Base-by-base conservation (phyloP, 441 rosid genomes). In the Biscutella laevigata region DNA sequence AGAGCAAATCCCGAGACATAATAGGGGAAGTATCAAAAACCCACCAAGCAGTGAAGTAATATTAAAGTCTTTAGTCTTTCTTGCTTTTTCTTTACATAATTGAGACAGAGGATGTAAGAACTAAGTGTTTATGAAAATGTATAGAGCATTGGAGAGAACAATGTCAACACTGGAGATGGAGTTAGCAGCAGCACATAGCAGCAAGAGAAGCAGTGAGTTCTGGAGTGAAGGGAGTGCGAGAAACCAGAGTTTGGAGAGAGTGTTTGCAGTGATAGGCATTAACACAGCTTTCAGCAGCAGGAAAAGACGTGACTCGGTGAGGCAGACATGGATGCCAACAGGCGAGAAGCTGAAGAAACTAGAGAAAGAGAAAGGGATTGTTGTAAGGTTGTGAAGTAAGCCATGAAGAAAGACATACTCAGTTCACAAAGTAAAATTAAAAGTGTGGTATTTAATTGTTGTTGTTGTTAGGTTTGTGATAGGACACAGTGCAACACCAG, bases 231-330 rank as follows among this genome's bases (percentile, higher is more conserved):
- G 64, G 7, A 55, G 8, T 7, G 35, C 67, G 14, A 70, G 68
- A 5, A 58, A 79, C 57, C 78, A 66, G 20, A 74, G 76, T 29
- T 14, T 78, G 8, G 75, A 65, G 32, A 84, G 74, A 68, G 92
- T 83, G 20, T 90, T 87, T 66, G 84, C 72, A 39, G 89, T 90
- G 1, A 70, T 90, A 45, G 98, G 96, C 21, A 84, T 90, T 33
- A 84, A 84, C 41, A 86, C 97, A 24, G 95, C 97, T 4, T 90
- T 90, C 54, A 90, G 97, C 59, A 87, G 96, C 79, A 79, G 56
- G 75, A 81, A 77, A 56, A 75, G 98, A 47, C 64, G 98, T 0
- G 87, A 86, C 54, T 84, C 95, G 0, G 60, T 86, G 54, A 70
- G 95, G 5, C 64, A 72, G 37, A 86, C 94, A 5, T 86, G 97